These are phyloP conservation scores for Podospora australis DNA, from an alignment of 495 filamentous ascomycete species.

Conservation along the genomic window DNA sequence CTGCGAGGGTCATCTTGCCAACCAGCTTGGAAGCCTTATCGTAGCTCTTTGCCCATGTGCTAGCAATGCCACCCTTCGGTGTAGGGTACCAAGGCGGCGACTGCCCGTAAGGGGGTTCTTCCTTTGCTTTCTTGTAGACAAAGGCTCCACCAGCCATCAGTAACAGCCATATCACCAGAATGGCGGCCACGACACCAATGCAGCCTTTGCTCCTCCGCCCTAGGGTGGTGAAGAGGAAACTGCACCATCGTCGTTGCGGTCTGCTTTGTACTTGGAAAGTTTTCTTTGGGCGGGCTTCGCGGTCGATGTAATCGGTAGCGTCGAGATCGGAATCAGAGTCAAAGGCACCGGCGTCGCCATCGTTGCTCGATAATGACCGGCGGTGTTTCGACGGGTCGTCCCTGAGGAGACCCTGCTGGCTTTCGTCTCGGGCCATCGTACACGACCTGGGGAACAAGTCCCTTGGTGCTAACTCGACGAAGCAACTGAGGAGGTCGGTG, in stretches of 20 bases:
- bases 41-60: conserved; percentile 72
- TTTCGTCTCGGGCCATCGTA: conserved; percentile 15
- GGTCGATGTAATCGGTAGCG: conserved; percentile 35
- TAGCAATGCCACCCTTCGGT: conserved; percentile 69
- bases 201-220: conserved; percentile 32
- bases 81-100: conserved; percentile 81
- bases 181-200: conserved; percentile 20
- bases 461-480: too few species aligned
- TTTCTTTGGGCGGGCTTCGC: conserved; percentile 14
- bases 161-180: conserved; percentile 26
- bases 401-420: conserved; percentile 17
- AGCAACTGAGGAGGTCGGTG: too few species aligned
- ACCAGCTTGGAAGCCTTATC: conserved; percentile 75
- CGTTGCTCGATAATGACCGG: conserved; percentile 18
- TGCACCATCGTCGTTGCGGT: conserved; percentile 11
- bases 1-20: conserved; percentile 70
- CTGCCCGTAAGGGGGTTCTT: conserved; percentile 42
- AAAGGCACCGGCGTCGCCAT: conserved; percentile 17
- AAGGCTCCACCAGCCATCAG: conserved; percentile 34
- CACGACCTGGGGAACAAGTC: too few species aligned
- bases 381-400: conserved; percentile 15
- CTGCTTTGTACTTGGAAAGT: conserved; percentile 3
- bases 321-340: conserved; percentile 37
- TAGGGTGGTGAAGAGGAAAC: conserved; percentile 14
- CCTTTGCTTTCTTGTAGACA: conserved; percentile 35